Conservation (phyloP, 495 filamentous ascomycete species). For the Hypoxylon fuscum region DNA sequence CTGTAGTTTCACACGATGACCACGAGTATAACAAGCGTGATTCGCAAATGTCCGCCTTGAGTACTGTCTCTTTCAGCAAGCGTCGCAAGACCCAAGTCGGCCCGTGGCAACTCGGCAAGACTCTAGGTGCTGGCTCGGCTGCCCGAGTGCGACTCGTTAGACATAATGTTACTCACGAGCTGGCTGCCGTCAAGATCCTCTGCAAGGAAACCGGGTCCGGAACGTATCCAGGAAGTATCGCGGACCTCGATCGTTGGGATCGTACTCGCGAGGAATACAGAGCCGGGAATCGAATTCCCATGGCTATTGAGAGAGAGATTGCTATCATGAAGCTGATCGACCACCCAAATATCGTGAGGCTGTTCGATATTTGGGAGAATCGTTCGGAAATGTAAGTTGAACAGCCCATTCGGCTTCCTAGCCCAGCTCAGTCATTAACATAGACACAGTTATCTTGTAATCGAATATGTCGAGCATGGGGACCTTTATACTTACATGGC, state of each 20-base stretch:
- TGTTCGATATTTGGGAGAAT: constrained; percentile 98
- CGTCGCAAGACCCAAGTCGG: constrained; percentile 81
- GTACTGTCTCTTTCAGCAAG: constrained; percentile 65
- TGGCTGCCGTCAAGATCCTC: constrained; percentile 94
- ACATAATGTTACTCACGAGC: constrained; percentile 75
- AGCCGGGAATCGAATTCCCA: constrained; percentile 74
- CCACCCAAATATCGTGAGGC: constrained; percentile 88
- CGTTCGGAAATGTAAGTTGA: constrained; percentile 84
- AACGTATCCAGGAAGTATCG: constrained; percentile 78
- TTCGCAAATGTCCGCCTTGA: constrained; percentile 78
- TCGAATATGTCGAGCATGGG: constrained; percentile 92
- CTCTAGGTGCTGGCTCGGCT: constrained; percentile 84
- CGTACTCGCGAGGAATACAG: constrained; percentile 56
- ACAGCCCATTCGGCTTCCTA: constrained; percentile 1
- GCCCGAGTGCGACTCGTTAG: constrained; percentile 83
- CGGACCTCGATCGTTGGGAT: constrained; percentile 69
- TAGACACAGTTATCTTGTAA: constrained; percentile 80
- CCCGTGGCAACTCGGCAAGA: constrained; percentile 90
- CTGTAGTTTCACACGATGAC: constrained; percentile 62
- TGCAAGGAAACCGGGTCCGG: constrained; percentile 76
- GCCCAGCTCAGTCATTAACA: constrained; percentile 33
- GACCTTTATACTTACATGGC: constrained; percentile 89
- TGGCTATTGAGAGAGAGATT: constrained; percentile 89
- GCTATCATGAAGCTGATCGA: constrained; percentile 96
- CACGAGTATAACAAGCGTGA: constrained; percentile 67